Conservation (phyloP, 1,284 basidiomycete species). For the Abortiporus biennis region DNA sequence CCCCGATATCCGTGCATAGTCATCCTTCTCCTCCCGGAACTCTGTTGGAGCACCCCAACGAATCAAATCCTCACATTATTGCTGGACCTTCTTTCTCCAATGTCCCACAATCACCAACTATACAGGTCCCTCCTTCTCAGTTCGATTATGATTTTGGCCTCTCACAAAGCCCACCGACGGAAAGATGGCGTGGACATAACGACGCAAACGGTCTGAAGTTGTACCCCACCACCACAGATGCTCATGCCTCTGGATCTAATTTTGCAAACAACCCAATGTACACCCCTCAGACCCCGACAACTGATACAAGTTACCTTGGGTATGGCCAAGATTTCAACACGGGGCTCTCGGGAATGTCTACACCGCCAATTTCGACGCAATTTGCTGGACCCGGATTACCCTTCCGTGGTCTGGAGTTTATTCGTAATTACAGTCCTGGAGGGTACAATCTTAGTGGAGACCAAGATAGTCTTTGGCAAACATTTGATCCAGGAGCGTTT, state of each 20-base stretch:
- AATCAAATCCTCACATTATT: slow-evolving; percentile 22
- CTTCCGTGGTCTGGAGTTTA: slow-evolving; percentile 73
- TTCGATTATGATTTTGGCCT: slow-evolving; percentile 55
- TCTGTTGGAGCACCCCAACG: slow-evolving; percentile 24
- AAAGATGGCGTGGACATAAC: slow-evolving; percentile 20
- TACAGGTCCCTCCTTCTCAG: slow-evolving; percentile 30
- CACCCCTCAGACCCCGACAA: slow-evolving; percentile 31
- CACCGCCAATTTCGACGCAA: slow-evolving; percentile 49
- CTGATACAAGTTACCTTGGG: slow-evolving; percentile 42
- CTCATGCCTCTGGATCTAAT: slow-evolving; percentile 3
- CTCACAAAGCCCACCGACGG: slow-evolving; percentile 21
- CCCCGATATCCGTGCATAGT: slow-evolving; percentile 60
- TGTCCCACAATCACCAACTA: slow-evolving; percentile 22
- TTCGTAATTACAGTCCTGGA: slow-evolving; percentile 55
- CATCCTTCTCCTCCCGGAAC: slow-evolving; percentile 62
- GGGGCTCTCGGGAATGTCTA: slow-evolving; percentile 45
- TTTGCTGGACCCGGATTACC: slow-evolving; percentile 69
- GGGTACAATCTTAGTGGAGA: slow-evolving; percentile 34
- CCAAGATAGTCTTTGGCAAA: slow-evolving; percentile 66
- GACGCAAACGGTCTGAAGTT: slow-evolving; percentile 22
- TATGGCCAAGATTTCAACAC: slow-evolving; percentile 30
- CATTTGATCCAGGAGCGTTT: slow-evolving; percentile 66
- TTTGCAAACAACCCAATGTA: slow-evolving; percentile 5
- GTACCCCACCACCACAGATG: slow-evolving; percentile 15
- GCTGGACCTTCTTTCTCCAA: slow-evolving; percentile 15